Base-by-base conservation (phyloP, 192 early-diverging fungal genomes). In the Linnemannia zychae region DNA sequence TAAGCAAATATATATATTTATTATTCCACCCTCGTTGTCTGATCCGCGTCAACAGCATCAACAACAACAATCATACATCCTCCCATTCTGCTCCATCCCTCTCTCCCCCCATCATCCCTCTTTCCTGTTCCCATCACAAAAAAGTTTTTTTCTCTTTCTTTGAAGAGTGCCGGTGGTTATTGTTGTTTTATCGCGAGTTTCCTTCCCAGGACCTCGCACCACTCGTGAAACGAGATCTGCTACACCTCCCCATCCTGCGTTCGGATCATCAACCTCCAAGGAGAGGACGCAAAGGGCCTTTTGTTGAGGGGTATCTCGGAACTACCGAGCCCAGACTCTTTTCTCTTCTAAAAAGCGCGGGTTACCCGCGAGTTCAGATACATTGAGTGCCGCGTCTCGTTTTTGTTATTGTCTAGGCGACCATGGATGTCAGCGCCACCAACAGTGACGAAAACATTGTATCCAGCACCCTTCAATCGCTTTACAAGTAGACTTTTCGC, bases 1-100 rank as follows among this genome's bases (percentile, higher is more conserved):
- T 81, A 81, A 81, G 75, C 36, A 47, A 31, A 68, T 20, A 48
- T 63, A 63, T 33, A n/a, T 63, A 63, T 63, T 63, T 57, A 4
- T 52, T 52, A 22, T 57, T 63, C 33, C 66, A 67, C 49, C 75
- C 24, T 24, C 75, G 46, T 50, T 4, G 12, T 22, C 66, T 53
- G 28, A 22, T 44, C 47, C 33, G 50, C 22, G 34, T 67, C 34
- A 24, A n/a, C 20, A 3, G 40, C 57, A 34, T n/a, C n/a, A n/a
- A 67, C 50, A 63, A 33, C 47, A 33, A 36, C 20, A 34, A 17
- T 33, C 75, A 28, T 60, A 44, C 38, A 38, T 22, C 13, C 63
- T 3, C 28, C 70, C 75, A 57, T 31, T 36, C 31, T 73, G 28
- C n/a, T 34, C 24, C 69, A 65, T 76, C 73, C 74, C 46, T 66